phyloP scores from a whole-genome alignment of 2,329 filamentous ascomycete species.

The Purpureocillium lavendulum region DNA sequence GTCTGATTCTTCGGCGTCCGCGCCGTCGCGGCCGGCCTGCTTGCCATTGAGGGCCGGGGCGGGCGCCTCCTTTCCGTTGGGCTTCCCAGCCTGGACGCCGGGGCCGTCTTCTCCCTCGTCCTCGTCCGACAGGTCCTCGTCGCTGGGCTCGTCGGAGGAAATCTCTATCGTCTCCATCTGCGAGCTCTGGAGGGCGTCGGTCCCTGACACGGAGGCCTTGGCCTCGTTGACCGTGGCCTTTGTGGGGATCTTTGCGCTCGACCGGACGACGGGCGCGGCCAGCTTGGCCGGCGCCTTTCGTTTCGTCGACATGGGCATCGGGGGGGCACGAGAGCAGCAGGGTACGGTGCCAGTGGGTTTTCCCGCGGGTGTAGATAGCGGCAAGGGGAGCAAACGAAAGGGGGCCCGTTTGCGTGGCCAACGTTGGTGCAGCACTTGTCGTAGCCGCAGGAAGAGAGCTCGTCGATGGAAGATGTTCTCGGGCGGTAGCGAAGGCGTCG shows the following conservation, averaged over 20 bases:
- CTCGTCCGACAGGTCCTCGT: conserved; percentile 38
- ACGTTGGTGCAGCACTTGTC: too few relatives aligned
- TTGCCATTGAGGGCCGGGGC: conserved; percentile 15
- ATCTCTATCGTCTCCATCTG: conserved; percentile 44
- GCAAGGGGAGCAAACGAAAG: not conserved
- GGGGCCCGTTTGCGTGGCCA: not conserved
- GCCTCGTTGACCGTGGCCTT: conserved; percentile 50
- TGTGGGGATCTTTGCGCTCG: conserved; percentile 40
- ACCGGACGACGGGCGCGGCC: conserved; percentile 45
- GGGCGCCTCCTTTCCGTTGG: conserved; percentile 8
- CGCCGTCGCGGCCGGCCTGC: conserved; percentile 12
- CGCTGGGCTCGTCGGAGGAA: conserved; percentile 45
- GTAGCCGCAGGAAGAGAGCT: too few relatives aligned
- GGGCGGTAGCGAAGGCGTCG: not conserved
- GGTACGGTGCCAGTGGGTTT: not conserved
- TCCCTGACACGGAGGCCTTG: conserved; percentile 42
- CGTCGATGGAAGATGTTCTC: not conserved
- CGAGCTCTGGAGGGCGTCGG: conserved; percentile 28
- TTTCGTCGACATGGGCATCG: conserved; percentile 47
- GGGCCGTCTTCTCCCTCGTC: conserved; percentile 22
- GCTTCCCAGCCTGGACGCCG: conserved; percentile 9
- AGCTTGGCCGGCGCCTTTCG: conserved; percentile 51
- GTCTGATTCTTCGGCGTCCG: conserved; percentile 29
- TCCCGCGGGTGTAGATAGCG: too few relatives aligned
- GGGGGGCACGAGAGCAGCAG: not conserved